Conservation (phyloP, 306 rosid species). For the Cucurbita pepo region DNA sequence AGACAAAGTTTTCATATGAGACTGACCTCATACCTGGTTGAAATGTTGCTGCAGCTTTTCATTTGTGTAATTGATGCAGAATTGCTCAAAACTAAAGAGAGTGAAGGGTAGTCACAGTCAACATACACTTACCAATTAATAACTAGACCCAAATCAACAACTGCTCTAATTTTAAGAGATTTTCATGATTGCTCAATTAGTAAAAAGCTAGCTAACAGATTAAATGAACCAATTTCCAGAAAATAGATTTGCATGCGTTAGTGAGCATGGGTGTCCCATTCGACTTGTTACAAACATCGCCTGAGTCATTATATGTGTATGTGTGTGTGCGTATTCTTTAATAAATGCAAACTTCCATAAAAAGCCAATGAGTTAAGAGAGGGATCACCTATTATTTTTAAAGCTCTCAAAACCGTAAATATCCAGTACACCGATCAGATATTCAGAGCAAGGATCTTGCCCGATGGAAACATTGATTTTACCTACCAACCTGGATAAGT, state of each 20-base stretch:
- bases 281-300: constrained; percentile 16
- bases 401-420: constrained; percentile 95
- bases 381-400: constrained; percentile 53
- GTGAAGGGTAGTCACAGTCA: constrained; percentile 7
- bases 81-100: constrained; percentile 78
- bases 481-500: constrained; percentile 61
- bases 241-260: background rate
- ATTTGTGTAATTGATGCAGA: constrained; percentile 75
- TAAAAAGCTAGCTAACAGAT: background rate
- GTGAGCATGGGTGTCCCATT: background rate
- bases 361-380: too few species aligned
- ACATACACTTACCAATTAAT: background rate
- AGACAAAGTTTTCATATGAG: constrained; percentile 30
- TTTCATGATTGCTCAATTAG: background rate
- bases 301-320: too few species aligned
- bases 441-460: constrained; percentile 60
- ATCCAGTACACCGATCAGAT: constrained; percentile 78
- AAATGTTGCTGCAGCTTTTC: constrained; percentile 98
- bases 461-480: constrained; percentile 81
- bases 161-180: background rate
- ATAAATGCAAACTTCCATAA: background rate
- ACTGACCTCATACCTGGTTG: constrained; percentile 99
- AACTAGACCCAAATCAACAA: background rate
- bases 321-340: too few species aligned
- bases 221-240: background rate